Evolutionary conservation across 148 eudicot species (phyloP).

Genomic region (Rhododendron molle): DNA sequence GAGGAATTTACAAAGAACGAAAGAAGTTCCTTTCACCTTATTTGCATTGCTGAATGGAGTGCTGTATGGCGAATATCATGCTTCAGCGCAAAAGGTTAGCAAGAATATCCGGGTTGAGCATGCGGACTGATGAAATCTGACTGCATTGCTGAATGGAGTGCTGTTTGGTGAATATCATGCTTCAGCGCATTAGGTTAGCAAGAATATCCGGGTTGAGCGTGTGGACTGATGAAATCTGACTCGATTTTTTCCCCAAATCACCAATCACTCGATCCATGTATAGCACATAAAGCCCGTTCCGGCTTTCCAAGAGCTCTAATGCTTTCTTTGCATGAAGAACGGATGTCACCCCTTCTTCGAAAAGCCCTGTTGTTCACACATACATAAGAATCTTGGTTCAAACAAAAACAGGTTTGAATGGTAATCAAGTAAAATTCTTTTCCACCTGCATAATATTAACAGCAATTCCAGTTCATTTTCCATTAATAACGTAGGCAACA

Average conservation of each 20-base stretch:
- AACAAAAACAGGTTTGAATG: not conserved
- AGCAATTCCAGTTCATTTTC: not conserved
- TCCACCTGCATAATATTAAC: not conserved
- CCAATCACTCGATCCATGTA: slow-evolving; percentile 88
- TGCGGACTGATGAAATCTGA: slow-evolving; percentile 41
- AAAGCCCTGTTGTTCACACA: slow-evolving; percentile 41
- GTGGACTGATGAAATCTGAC: slow-evolving; percentile 42
- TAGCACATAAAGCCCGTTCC: slow-evolving; percentile 64
- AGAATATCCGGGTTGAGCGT: slow-evolving; percentile 52
- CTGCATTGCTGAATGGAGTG: slow-evolving; percentile 18
- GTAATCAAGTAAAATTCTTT: slow-evolving; percentile 2
- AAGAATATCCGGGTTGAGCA: slow-evolving; percentile 49
- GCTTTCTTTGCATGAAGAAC: slow-evolving; percentile 56
- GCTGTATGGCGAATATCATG: not conserved
- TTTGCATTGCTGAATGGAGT: slow-evolving; percentile 1
- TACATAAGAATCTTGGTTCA: not conserved
- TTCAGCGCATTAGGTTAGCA: slow-evolving; percentile 45
- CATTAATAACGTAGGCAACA: not conserved
- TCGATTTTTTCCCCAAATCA: slow-evolving; percentile 49
- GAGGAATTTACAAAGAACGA: not conserved
- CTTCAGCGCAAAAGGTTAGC: slow-evolving; percentile 45
- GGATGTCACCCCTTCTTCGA: slow-evolving; percentile 71
- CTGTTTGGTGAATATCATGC: not conserved
- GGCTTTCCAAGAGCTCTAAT: slow-evolving; percentile 56
- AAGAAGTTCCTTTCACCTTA: not conserved